Evolutionary conservation across 2,329 filamentous ascomycete species (phyloP).

Genomic region (Bipolaris zeicola): DNA sequence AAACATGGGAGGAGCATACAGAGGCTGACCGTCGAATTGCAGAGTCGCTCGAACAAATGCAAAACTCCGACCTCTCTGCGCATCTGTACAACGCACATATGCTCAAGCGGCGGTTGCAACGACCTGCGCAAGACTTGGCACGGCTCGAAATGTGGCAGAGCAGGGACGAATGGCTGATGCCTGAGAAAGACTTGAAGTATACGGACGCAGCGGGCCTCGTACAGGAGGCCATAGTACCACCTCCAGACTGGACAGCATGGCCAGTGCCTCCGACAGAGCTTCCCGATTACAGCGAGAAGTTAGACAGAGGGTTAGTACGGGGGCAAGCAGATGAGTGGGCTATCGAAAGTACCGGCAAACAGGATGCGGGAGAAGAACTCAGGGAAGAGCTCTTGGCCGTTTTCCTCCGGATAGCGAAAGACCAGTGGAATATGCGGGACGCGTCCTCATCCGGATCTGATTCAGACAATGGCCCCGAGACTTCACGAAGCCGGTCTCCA

Average conservation of each 20-base stretch:
- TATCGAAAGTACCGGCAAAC: constrained; percentile 51
- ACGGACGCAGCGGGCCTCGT: constrained; percentile 34
- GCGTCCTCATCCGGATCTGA: constrained; percentile 36
- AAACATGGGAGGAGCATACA: constrained; percentile 70
- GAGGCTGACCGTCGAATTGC: constrained; percentile 67
- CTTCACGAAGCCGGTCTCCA: constrained; percentile 16
- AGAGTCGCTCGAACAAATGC: constrained; percentile 65
- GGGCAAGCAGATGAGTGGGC: constrained; percentile 61
- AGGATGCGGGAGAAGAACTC: constrained; percentile 64
- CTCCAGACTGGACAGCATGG: constrained; percentile 82
- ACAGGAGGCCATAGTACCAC: constrained; percentile 50
- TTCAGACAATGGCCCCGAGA: not conserved
- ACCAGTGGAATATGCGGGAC: constrained; percentile 57
- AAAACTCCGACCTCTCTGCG: constrained; percentile 69
- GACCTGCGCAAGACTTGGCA: constrained; percentile 20
- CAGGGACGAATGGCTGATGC: constrained; percentile 50
- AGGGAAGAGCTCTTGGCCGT: constrained; percentile 72
- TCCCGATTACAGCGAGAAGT: constrained; percentile 61
- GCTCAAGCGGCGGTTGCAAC: constrained; percentile 61
- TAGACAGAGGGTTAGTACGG: constrained; percentile 13
- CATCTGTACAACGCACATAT: constrained; percentile 82
- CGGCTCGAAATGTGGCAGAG: constrained; percentile 44
- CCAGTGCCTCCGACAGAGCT: constrained; percentile 69
- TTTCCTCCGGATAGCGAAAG: constrained; percentile 70
- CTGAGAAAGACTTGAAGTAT: constrained; percentile 34